phyloP scores from a whole-genome alignment of 306 rosid species.

The Cicer judaicum region DNA sequence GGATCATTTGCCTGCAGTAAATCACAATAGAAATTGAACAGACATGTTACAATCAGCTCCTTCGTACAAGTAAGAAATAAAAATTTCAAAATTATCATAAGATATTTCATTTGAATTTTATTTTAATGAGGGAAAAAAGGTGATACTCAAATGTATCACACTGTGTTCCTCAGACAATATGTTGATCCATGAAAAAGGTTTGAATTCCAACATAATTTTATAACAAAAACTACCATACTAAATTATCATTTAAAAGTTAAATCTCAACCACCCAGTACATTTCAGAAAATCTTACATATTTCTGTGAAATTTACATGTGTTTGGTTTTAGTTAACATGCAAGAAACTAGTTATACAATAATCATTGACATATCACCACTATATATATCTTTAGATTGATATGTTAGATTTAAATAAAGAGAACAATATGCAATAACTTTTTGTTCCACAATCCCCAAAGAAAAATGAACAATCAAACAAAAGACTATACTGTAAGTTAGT shows the following conservation, averaged over 20 bases:
- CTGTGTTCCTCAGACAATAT: conserved; percentile 21
- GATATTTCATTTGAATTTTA: conserved; percentile 3
- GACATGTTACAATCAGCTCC: conserved; percentile 22
- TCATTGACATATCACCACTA: conserved; percentile 22
- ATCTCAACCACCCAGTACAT: conserved; percentile 15
- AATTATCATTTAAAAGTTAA: conserved; percentile 26
- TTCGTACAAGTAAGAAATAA: conserved; percentile 20
- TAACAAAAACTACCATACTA: conserved; percentile 6
- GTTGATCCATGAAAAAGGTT: conserved; percentile 9
- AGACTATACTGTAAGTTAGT: background rate
- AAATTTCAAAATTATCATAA: background rate
- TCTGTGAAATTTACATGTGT: background rate
- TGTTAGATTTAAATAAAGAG: conserved; percentile 10
- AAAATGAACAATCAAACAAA: conserved; percentile 10
- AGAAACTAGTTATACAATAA: conserved; percentile 1
- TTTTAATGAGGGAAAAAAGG: background rate
- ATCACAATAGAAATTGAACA: conserved; percentile 38
- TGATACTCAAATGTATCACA: conserved; percentile 17
- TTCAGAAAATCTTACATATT: background rate
- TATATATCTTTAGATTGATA: conserved; percentile 9
- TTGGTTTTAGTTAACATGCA: background rate
- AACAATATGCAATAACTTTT: background rate
- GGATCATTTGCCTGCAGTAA: conserved; percentile 94
- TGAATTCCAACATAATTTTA: background rate
- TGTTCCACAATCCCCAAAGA: background rate